These are phyloP conservation scores for Pichia sp. DNA, from an alignment of 1,139 yeast genomes.

Conservation along the genomic window DNA sequence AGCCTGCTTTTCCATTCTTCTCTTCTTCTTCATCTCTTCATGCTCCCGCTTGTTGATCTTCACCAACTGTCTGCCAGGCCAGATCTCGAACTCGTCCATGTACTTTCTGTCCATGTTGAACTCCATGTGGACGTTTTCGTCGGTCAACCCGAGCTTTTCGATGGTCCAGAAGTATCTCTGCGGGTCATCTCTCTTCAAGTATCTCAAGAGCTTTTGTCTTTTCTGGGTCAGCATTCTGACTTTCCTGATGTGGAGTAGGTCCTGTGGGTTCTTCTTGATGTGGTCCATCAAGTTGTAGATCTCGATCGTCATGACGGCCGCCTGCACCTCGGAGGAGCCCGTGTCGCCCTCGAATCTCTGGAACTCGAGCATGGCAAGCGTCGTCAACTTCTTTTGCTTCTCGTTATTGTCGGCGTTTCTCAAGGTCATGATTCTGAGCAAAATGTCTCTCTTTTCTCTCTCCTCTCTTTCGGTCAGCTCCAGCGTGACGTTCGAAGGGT, in stretches of 20 bases:
- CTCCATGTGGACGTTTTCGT: conserved; percentile 70
- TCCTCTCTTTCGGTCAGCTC: conserved; percentile 36
- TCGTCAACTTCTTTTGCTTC: conserved; percentile 53
- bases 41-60: conserved; percentile 42
- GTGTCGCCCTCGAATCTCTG: conserved; percentile 85
- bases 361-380: conserved; percentile 72
- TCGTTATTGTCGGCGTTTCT: conserved; percentile 65
- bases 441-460: conserved; percentile 60
- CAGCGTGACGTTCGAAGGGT: conserved; percentile 31
- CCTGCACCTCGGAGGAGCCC: conserved; percentile 93
- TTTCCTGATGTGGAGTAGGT: conserved; percentile 60
- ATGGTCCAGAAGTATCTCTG: conserved; percentile 80
- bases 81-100: conserved; percentile 79
- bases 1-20: conserved; percentile 39
- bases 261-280: conserved; percentile 68
- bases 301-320: conserved; percentile 79
- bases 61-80: conserved; percentile 54
- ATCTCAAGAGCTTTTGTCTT: conserved; percentile 78
- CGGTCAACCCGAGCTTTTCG: conserved; percentile 82
- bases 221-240: conserved; percentile 82
- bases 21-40: conserved; percentile 39
- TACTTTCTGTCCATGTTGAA: conserved; percentile 81
- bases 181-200: conserved; percentile 74
- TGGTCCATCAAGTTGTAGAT: conserved; percentile 78
- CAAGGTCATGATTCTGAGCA: conserved; percentile 67